phyloP scores from a whole-genome alignment of 169 alveolate species.

The Plasmodium knowlesi region DNA sequence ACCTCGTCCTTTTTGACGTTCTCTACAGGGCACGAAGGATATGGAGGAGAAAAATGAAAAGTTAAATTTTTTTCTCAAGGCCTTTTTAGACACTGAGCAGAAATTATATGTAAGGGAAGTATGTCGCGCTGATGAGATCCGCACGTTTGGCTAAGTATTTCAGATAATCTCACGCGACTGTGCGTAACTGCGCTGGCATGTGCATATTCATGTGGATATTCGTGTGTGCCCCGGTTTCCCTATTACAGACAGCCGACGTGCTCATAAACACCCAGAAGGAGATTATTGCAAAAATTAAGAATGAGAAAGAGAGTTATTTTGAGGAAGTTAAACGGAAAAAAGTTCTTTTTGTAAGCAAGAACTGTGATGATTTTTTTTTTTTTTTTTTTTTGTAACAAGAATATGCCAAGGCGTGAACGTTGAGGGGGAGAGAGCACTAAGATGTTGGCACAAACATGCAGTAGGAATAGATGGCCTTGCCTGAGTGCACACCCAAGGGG shows the following conservation, averaged over 20 bases:
- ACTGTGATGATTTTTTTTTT: neutral
- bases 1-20: neutral
- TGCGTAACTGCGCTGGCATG: neutral
- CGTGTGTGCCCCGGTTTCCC: neutral
- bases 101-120: slow-evolving; percentile 48
- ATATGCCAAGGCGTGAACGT: neutral
- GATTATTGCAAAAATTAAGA: slow-evolving; percentile 51
- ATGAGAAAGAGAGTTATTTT: slow-evolving; percentile 33
- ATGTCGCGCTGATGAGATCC: neutral
- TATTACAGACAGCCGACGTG: slow-evolving; percentile 51
- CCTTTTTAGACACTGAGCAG: slow-evolving; percentile 65
- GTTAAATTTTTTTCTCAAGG: slow-evolving; percentile 40
- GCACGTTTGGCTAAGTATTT: neutral
- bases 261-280: slow-evolving; percentile 50
- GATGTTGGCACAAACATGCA: neutral
- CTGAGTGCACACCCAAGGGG: neutral
- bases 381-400: neutral
- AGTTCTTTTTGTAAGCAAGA: slow-evolving; percentile 24
- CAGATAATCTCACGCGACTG: neutral
- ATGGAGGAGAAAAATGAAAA: slow-evolving; percentile 10
- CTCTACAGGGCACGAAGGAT: slow-evolving; percentile 9
- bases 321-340: slow-evolving; percentile 33
- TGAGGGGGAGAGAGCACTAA: neutral
- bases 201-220: neutral
- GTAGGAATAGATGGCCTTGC: neutral